These are phyloP conservation scores for Wickerhamomyces queroliae DNA, from an alignment of 805 yeast genomes.

Conservation along the genomic window DNA sequence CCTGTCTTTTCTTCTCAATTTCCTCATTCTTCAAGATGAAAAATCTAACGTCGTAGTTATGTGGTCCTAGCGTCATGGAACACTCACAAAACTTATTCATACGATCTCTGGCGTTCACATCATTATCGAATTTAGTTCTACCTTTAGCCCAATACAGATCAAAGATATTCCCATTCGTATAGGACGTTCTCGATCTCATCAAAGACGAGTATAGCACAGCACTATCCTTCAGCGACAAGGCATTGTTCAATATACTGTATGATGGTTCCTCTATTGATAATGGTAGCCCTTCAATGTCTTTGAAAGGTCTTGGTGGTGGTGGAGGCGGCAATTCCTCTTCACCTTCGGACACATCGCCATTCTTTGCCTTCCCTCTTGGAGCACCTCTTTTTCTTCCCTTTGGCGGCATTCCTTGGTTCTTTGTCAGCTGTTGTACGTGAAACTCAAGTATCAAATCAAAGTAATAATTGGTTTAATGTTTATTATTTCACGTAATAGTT, in stretches of 20 bases:
- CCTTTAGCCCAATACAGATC: slow-evolving; percentile 77
- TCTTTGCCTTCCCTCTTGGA: slow-evolving; percentile 12
- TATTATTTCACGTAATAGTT: no score
- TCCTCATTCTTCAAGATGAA: slow-evolving; percentile 84
- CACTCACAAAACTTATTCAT: slow-evolving; percentile 89
- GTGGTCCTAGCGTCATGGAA: slow-evolving; percentile 73
- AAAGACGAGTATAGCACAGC: slow-evolving; percentile 69
- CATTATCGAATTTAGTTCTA: slow-evolving; percentile 32
- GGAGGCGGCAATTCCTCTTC: slow-evolving; percentile 21
- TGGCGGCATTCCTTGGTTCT: slow-evolving; percentile 16
- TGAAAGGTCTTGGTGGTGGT: slow-evolving; percentile 48
- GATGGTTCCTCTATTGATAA: slow-evolving; percentile 62
- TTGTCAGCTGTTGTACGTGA: neutral
- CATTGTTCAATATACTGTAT: slow-evolving; percentile 52
- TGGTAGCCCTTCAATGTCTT: slow-evolving; percentile 60
- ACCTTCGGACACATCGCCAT: slow-evolving; percentile 17
- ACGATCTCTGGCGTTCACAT: slow-evolving; percentile 65
- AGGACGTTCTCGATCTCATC: slow-evolving; percentile 62
- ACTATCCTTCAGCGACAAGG: slow-evolving; percentile 66
- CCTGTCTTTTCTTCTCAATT: slow-evolving; percentile 43
- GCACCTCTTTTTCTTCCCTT: slow-evolving; percentile 9
- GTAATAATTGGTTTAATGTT: no score
- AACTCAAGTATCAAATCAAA: neutral
- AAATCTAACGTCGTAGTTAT: slow-evolving; percentile 65
- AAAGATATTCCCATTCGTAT: slow-evolving; percentile 66